Base-by-base conservation (phyloP, 352 stramenopile genomes). In the Phytopythium delawarense region DNA sequence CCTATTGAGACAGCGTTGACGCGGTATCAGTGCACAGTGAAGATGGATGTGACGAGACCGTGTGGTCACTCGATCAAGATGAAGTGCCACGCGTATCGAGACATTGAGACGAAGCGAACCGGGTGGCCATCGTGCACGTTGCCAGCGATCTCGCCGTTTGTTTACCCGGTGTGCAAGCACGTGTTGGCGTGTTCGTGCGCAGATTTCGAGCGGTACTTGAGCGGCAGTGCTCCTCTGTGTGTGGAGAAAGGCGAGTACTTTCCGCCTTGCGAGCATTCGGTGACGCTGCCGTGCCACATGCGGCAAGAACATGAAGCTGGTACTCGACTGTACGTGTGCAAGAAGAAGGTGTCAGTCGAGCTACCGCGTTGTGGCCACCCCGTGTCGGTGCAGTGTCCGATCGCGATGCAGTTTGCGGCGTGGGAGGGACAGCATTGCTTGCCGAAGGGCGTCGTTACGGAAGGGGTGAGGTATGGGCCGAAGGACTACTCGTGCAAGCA, bases 151-250 rank as follows among this genome's bases (percentile, higher is more conserved):
- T 63, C 67, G 3, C 87, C 87, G 11, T 94, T 74, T 54, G 62
- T 92, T 2, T 92, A 94, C 54, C 63, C 78, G 1, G 74, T 78
- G 20, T 96, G 87, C 61, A 89, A 88, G 54, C 87, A 94, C 55
- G 62, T 76, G 50, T 42, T 76, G 13, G 66, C 68, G n/a, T 90
- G 86, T 57, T 85, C 63, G 2, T 96, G 87, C 45, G 70, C 66
- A n/a, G 67, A 92, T 16, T 88, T 82, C 15, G 72, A 91, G 57
- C 70, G 74, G 6, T 88, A 71, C 30, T 77, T 73, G 13, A 75
- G 59, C 39, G 71, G 64, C 0, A 49, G 61, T 11, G 68, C 76
- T n/a, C 81, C 81, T 4, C 67, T 67, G 1, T 94, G 87, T 59
- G 61, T 52, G 16, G 68, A 88, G 21, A 68, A 70, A 20, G 81